A percentile compares a stretch with the other conserved stretches of the same genome.
These are phyloP conservation scores for Xylariaceae sp. DNA, from an alignment of 2,329 filamentous ascomycete species.

Conservation along the genomic window DNA sequence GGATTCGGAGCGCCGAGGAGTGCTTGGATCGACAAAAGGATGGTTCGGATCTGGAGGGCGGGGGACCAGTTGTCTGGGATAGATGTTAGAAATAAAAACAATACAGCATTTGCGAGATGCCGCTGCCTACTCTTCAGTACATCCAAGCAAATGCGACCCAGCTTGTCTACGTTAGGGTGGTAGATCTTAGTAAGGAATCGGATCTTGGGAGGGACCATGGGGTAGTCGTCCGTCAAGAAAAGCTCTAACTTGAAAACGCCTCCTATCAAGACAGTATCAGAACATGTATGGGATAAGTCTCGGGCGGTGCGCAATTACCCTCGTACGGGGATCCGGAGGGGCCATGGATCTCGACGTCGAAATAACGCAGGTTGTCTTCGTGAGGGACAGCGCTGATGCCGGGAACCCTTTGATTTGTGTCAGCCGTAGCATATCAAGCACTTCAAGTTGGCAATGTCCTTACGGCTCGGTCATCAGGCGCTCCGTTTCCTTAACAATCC, in stretches of 20 bases:
- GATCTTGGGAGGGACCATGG: conserved; percentile 98
- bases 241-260: conserved; percentile 96
- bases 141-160: conserved; percentile 94
- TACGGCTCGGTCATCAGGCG: conserved; percentile 95
- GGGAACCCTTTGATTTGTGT: conserved; percentile 63
- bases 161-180: conserved; percentile 97
- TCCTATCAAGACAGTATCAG: conserved; percentile 32
- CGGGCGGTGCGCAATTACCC: conserved; percentile 48
- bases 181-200: conserved; percentile 99
- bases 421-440: neutral
- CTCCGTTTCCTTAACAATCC: conserved; percentile 98
- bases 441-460: conserved; percentile 29
- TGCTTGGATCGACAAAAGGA: conserved; percentile 97
- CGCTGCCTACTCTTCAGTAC: conserved; percentile 79
- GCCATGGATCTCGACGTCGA: conserved; percentile 94
- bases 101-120: neutral
- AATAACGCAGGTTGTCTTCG: conserved; percentile 96
- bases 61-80: conserved; percentile 92
- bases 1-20: conserved; percentile 94
- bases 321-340: conserved; percentile 92
- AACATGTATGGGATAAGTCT: neutral
- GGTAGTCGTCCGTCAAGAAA: conserved; percentile 97
- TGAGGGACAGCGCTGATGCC: conserved; percentile 95
- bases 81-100: conserved; percentile 2
- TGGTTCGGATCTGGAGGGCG: conserved; percentile 94